phyloP scores from a whole-genome alignment of 108 stramenopile genomes.

The Skeletonema potamos region DNA sequence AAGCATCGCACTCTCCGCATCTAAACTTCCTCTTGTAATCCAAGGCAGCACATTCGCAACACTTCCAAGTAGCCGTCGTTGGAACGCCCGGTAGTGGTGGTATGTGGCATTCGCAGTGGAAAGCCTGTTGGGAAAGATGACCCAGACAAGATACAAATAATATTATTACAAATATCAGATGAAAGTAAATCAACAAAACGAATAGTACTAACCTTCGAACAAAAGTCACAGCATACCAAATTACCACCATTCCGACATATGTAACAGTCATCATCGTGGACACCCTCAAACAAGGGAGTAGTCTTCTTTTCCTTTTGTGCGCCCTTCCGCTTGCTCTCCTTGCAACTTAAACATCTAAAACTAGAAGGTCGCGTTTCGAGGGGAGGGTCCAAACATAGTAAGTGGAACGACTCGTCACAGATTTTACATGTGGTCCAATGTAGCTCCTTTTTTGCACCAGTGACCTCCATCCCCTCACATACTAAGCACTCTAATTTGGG shows the following conservation, averaged over 20 bases:
- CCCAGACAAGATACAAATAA: not conserved
- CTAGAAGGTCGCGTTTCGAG: conserved; percentile 23
- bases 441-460: not conserved
- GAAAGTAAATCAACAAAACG: not conserved
- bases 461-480: conserved; percentile 15
- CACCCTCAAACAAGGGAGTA: conserved; percentile 36
- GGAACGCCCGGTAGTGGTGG: conserved; percentile 38
- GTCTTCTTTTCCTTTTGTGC: conserved; percentile 15
- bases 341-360: conserved; percentile 33
- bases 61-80: conserved; percentile 32
- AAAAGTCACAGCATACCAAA: conserved; percentile 49
- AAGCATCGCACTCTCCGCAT: conserved; percentile 45
- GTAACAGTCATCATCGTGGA: conserved; percentile 44
- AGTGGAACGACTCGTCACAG: conserved; percentile 40
- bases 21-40: conserved; percentile 34
- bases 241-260: conserved; percentile 50
- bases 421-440: conserved; percentile 11
- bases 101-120: conserved; percentile 40
- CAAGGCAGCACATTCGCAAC: conserved; percentile 44
- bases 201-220: conserved; percentile 13
- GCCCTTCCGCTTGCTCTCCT: conserved; percentile 7
- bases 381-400: conserved; percentile 39
- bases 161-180: not conserved
- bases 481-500: conserved; percentile 26
- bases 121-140: not conserved